Percentiles rank a stretch among this genome's conserved stretches.
These are phyloP conservation scores for Spergularia azorica DNA, from an alignment of 179 eudicot species.

Conservation along the genomic window DNA sequence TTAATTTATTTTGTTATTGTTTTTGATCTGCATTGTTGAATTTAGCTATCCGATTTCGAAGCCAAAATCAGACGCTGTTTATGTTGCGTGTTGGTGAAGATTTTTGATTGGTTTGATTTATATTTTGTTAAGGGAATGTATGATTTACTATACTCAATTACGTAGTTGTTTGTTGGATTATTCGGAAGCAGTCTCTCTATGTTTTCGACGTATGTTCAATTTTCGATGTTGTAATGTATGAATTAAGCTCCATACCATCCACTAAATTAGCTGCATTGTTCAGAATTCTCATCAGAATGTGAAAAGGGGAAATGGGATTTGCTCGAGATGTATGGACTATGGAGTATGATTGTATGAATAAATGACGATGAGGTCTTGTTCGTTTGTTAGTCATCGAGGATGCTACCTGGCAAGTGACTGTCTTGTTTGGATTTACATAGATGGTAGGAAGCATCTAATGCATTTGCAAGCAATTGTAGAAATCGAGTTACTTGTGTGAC, in stretches of 20 bases:
- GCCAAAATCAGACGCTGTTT: too few species aligned
- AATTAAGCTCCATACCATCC: not conserved
- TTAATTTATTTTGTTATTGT: too few species aligned
- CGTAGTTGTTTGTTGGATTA: too few species aligned
- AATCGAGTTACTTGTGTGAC: not conserved
- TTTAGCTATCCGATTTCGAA: not conserved
- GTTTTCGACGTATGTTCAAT: not conserved
- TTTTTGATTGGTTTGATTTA: not conserved
- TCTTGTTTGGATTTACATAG: not conserved
- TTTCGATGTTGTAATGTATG: not conserved
- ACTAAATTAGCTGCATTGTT: too few species aligned
- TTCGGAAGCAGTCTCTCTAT: too few species aligned
- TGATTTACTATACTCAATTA: not conserved
- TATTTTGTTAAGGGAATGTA: not conserved
- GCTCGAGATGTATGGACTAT: too few species aligned
- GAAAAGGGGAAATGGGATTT: too few species aligned
- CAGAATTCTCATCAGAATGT: too few species aligned
- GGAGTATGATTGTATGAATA: too few species aligned
- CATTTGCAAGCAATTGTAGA: not conserved
- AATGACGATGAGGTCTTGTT: not conserved
- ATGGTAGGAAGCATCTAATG: not conserved
- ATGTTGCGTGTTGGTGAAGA: not conserved
- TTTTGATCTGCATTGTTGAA: constrained; percentile 12
- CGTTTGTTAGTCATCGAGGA: not conserved
- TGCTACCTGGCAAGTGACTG: too few species aligned